Evolutionary conservation across 305 asterid genomes (phyloP).

Genomic region (Fraxinus sp.): DNA sequence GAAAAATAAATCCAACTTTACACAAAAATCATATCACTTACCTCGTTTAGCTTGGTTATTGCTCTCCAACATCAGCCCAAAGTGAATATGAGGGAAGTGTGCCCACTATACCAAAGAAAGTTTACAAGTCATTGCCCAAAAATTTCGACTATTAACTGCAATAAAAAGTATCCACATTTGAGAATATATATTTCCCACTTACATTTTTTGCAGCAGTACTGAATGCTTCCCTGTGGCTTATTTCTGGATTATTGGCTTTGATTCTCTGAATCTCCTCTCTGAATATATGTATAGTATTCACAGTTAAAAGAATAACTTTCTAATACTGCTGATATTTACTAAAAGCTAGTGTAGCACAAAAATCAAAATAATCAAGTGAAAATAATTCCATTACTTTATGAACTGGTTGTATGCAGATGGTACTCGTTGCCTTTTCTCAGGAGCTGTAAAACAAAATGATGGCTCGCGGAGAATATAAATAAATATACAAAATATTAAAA

Average conservation of each 20-base stretch:
- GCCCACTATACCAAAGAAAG: conserved; percentile 62
- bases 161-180: background rate
- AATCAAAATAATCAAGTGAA: background rate
- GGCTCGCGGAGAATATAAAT: background rate
- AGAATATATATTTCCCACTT: conserved; percentile 19
- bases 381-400: conserved; percentile 53
- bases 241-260: conserved; percentile 81
- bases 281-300: background rate
- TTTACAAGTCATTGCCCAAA: conserved; percentile 19
- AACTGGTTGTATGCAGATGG: conserved; percentile 94
- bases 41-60: conserved; percentile 60
- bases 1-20: background rate
- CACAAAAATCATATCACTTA: background rate
- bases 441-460: conserved; percentile 49
- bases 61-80: conserved; percentile 81
- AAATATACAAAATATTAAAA: background rate
- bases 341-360: background rate
- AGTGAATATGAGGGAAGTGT: conserved; percentile 89
- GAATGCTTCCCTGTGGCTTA: conserved; percentile 85
- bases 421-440: conserved; percentile 83
- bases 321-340: background rate
- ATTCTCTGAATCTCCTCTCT: conserved; percentile 94
- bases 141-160: background rate
- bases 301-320: background rate
- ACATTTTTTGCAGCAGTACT: conserved; percentile 96